A percentile compares a stretch with the other conserved stretches of the same genome.
phyloP scores from a whole-genome alignment of 164 flowering plant genomes.

The Magnolia kwangsiensis region DNA sequence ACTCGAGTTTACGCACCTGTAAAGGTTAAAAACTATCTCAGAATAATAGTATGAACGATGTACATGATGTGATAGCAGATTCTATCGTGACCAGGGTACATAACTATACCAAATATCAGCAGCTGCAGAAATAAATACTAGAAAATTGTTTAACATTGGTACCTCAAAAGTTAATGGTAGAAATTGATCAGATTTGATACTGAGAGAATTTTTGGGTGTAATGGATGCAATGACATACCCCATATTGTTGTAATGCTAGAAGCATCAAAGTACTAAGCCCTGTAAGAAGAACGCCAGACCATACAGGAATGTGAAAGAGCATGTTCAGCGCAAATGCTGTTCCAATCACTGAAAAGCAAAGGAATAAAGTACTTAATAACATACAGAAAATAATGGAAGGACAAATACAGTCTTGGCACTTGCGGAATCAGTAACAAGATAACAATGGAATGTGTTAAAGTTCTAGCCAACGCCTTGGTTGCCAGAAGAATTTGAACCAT shows the following conservation, averaged over 20 bases:
- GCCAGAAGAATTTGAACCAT: not conserved
- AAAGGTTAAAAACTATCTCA: conserved; percentile 2
- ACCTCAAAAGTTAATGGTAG: not conserved
- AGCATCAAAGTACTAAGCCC: conserved; percentile 81
- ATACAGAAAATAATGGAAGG: not conserved
- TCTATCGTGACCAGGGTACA: not conserved
- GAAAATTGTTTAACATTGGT: not conserved
- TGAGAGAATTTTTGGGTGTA: not conserved
- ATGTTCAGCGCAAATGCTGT: conserved; percentile 96
- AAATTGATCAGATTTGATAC: not conserved
- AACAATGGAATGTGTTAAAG: not conserved
- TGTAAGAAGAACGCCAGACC: conserved; percentile 92
- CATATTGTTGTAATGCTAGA: conserved; percentile 88
- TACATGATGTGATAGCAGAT: not conserved
- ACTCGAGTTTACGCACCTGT: conserved; percentile 91
- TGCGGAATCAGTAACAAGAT: not conserved
- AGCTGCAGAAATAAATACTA: not conserved
- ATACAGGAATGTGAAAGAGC: conserved; percentile 80
- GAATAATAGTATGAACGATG: not conserved
- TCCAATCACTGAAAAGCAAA: conserved; percentile 61
- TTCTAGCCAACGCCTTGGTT: not conserved
- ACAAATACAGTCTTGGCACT: not conserved
- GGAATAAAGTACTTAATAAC: not conserved
- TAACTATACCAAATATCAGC: not conserved
- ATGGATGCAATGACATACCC: conserved; percentile 43